phyloP scores from a whole-genome alignment of 2,329 filamentous ascomycete species.

The Fusarium chlamydosporum region DNA sequence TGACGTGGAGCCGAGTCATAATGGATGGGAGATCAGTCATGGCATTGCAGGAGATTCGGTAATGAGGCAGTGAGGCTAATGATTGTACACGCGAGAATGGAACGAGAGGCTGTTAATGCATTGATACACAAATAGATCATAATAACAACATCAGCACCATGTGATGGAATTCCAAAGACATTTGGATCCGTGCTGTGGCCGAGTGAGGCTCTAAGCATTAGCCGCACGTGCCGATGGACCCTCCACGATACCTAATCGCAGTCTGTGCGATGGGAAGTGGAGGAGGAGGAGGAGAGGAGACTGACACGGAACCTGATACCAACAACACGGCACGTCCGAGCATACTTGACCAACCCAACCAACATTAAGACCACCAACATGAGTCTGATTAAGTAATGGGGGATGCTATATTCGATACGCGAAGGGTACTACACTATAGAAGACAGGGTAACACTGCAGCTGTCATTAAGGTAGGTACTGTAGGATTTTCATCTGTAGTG shows the following conservation, averaged over 20 bases:
- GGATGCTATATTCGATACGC: slow-evolving; percentile 34
- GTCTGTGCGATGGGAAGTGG: slow-evolving; percentile 30
- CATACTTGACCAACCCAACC: slow-evolving; percentile 6
- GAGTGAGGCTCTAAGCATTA: slow-evolving; percentile 16
- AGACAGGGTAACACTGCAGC: slow-evolving; percentile 7
- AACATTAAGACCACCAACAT: background rate
- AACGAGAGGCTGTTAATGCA: slow-evolving; percentile 2
- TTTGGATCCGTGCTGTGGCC: background rate
- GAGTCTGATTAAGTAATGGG: background rate
- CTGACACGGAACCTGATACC: slow-evolving; percentile 7
- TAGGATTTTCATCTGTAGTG: background rate
- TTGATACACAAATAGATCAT: background rate
- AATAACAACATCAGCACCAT: background rate
- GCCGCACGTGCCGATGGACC: slow-evolving; percentile 20
- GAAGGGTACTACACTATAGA: slow-evolving; percentile 20
- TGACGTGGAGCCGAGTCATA: slow-evolving; percentile 22
- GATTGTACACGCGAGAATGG: background rate
- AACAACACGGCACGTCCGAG: slow-evolving; percentile 12
- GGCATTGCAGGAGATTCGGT: background rate
- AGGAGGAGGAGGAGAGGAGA: no score
- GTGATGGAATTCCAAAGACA: background rate
- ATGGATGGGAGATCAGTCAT: slow-evolving; percentile 10
- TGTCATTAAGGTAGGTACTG: background rate
- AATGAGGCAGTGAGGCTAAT: slow-evolving; percentile 1
- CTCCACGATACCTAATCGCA: slow-evolving; percentile 10